A percentile compares a stretch with the other conserved stretches of the same genome.
Evolutionary conservation across 2,329 filamentous ascomycete genomes (phyloP).

Genomic region (Byssothecium circinans): DNA sequence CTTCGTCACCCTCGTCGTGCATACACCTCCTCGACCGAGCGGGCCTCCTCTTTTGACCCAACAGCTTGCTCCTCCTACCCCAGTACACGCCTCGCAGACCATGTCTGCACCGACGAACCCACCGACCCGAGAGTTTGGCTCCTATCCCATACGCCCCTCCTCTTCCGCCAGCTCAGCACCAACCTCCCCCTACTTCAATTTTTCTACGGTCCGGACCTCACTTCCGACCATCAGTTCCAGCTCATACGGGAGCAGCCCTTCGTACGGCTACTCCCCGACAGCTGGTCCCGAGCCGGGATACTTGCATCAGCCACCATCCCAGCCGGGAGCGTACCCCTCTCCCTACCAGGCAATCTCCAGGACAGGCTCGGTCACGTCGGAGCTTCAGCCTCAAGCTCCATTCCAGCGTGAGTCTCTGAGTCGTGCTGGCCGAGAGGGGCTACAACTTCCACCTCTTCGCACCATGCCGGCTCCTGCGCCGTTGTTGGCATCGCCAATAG

Average conservation of each 20-base stretch:
- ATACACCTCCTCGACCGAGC: constrained; percentile 24
- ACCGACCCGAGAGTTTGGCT: constrained; percentile 29
- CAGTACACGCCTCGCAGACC: constrained; percentile 28
- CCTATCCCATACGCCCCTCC: constrained; percentile 28
- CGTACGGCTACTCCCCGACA: constrained; percentile 39
- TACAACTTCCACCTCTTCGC: constrained; percentile 42
- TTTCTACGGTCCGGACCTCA: constrained; percentile 38
- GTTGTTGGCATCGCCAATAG: constrained; percentile 33
- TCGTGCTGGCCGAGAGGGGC: constrained; percentile 29
- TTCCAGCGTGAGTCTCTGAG: constrained; percentile 8
- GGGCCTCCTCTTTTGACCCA: constrained; percentile 38
- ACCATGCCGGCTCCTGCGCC: constrained; percentile 28
- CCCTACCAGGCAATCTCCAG: constrained; percentile 32
- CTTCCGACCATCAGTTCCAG: constrained; percentile 37
- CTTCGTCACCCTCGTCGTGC: constrained; percentile 49
- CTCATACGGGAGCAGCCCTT: constrained; percentile 38
- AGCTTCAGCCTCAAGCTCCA: constrained; percentile 25
- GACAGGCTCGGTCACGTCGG: constrained; percentile 28
- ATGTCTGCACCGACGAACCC: constrained; percentile 32
- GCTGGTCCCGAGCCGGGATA: constrained; percentile 38
- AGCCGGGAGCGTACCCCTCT: constrained; percentile 31
- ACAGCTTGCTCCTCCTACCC: constrained; percentile 37
- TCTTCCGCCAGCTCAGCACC: constrained; percentile 40
- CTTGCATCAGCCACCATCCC: constrained; percentile 34
- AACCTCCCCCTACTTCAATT: constrained; percentile 40